Percentiles rank a stretch among this genome's conserved stretches.
phyloP scores from a whole-genome alignment of 768 basidiomycete genomes.

The Macrolepiota albuminosa region DNA sequence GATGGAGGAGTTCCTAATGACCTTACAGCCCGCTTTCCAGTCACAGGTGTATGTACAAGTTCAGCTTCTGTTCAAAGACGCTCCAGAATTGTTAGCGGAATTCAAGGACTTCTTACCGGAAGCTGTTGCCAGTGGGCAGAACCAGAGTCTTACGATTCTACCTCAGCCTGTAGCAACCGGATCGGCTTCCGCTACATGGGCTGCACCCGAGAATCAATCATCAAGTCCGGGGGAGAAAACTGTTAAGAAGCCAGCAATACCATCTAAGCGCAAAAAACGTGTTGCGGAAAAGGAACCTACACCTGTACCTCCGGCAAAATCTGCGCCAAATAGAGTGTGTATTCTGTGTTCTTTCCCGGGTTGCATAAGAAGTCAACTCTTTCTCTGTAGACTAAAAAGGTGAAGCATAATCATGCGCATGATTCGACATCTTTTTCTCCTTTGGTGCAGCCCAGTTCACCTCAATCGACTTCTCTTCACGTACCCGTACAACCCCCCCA shows the following conservation, averaged over 20 bases:
- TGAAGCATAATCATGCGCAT: slow-evolving; percentile 57
- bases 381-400: slow-evolving; percentile 49
- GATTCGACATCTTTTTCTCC: slow-evolving; percentile 54
- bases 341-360: background rate
- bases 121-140: slow-evolving; percentile 37
- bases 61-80: slow-evolving; percentile 74
- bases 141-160: slow-evolving; percentile 41
- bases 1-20: background rate
- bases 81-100: slow-evolving; percentile 72
- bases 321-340: slow-evolving; percentile 44
- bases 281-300: slow-evolving; percentile 64
- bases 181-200: slow-evolving; percentile 34
- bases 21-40: slow-evolving; percentile 24
- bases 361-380: background rate
- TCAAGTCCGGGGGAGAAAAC: slow-evolving; percentile 34
- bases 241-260: slow-evolving; percentile 39
- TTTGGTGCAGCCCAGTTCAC: slow-evolving; percentile 40
- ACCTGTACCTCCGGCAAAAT: slow-evolving; percentile 49
- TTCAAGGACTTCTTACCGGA: slow-evolving; percentile 83
- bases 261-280: slow-evolving; percentile 57
- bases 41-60: slow-evolving; percentile 81
- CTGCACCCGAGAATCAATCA: slow-evolving; percentile 30
- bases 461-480: slow-evolving; percentile 30
- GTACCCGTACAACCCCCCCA: slow-evolving; percentile 15
- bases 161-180: slow-evolving; percentile 35